Evolutionary conservation across 108 stramenopile species (phyloP).

Genomic region (Asterionellopsis glacialis): DNA sequence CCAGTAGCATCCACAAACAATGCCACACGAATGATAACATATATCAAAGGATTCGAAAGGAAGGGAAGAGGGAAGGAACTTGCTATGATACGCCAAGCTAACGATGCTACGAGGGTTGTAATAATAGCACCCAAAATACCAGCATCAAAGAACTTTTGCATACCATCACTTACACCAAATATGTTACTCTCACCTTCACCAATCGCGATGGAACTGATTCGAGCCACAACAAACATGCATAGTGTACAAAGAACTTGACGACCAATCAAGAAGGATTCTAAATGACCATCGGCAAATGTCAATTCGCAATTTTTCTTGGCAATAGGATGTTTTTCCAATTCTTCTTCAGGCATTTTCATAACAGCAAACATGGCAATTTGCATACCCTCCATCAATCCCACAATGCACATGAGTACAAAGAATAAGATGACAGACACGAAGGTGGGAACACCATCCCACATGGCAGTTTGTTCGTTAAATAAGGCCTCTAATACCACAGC

Average conservation of each 20-base stretch:
- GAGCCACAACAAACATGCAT: constrained; percentile 29
- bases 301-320: neutral
- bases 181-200: constrained; percentile 40
- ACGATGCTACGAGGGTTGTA: constrained; percentile 28
- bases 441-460: constrained; percentile 50
- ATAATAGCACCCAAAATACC: constrained; percentile 53
- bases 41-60: constrained; percentile 32
- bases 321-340: constrained; percentile 4
- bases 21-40: constrained; percentile 27
- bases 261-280: constrained; percentile 33
- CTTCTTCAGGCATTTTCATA: constrained; percentile 44
- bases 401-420: constrained; percentile 62
- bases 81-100: constrained; percentile 37
- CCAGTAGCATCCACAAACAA: constrained; percentile 24
- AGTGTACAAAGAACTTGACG: constrained; percentile 26
- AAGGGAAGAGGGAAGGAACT: constrained; percentile 29
- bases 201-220: constrained; percentile 21
- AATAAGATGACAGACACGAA: constrained; percentile 55
- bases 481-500: constrained; percentile 51
- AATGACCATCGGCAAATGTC: no score
- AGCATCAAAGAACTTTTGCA: constrained; percentile 60
- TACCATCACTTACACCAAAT: constrained; percentile 41
- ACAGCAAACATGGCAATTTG: constrained; percentile 84
- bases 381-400: constrained; percentile 84
- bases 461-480: constrained; percentile 46